Evolutionary conservation across 176 grass and related monocot species (phyloP).

Genomic region (Juncus inflexus): DNA sequence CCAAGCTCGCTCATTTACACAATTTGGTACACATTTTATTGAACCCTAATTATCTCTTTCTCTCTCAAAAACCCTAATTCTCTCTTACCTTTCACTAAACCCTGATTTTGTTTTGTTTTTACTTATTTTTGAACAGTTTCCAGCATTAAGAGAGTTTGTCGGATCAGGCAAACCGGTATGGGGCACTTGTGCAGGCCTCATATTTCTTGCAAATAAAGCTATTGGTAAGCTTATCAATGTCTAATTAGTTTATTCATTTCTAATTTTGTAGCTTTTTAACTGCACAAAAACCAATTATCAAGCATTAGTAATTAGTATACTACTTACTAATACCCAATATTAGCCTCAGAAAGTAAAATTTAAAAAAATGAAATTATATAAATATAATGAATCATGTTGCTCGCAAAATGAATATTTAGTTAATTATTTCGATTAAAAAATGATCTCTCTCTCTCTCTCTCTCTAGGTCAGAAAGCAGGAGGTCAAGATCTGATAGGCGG

Average conservation of each 20-base stretch:
- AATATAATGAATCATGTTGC: too few species aligned
- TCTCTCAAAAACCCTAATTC: not conserved
- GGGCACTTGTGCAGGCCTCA: constrained; percentile 97
- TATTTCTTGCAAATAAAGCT: constrained; percentile 93
- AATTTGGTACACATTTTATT: constrained; percentile 47
- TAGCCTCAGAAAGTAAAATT: too few species aligned
- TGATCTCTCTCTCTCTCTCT: not conserved
- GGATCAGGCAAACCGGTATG: constrained; percentile 82
- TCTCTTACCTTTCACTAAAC: not conserved
- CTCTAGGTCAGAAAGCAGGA: constrained; percentile 66
- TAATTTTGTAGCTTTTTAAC: not conserved
- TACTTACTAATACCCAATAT: too few species aligned
- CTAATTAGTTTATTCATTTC: not conserved
- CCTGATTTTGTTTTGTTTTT: not conserved
- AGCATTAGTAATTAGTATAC: too few species aligned
- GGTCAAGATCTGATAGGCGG: constrained; percentile 93
- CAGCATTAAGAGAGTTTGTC: constrained; percentile 85
- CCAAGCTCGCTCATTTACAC: constrained; percentile 85
- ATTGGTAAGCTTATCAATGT: constrained; percentile 43
- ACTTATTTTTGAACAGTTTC: constrained; percentile 59
- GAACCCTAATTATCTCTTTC: not conserved
- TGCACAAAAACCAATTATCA: not conserved
- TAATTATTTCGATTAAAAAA: not conserved
- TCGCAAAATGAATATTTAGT: not conserved
- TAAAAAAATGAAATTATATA: too few species aligned